A percentile compares a stretch with the other conserved stretches of the same genome.
Evolutionary conservation across 106 monocot genomes (phyloP).

Genomic region (Cymbidium sinense): DNA sequence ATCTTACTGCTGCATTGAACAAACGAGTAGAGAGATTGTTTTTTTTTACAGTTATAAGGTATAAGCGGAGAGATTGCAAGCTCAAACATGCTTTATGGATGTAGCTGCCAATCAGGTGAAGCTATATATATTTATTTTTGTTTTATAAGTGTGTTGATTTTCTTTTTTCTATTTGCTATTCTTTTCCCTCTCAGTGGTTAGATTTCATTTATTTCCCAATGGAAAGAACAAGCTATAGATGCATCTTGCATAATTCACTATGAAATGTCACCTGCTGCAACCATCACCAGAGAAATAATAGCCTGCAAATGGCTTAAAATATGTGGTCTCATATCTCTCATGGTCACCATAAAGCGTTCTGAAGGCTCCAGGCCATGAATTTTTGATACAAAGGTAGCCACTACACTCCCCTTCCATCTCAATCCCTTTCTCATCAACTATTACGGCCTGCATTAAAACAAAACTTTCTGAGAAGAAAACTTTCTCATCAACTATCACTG

Average conservation of each 20-base stretch:
- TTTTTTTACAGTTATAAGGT: no score
- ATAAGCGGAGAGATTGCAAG: no score
- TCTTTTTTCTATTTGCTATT: no score
- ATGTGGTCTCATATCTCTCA: slow-evolving; percentile 98
- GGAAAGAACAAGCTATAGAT: neutral
- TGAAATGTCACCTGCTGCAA: slow-evolving; percentile 67
- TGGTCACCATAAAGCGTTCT: slow-evolving; percentile 94
- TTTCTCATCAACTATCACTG: neutral
- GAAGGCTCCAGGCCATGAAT: slow-evolving; percentile 97
- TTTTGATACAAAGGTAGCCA: slow-evolving; percentile 92
- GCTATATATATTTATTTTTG: no score
- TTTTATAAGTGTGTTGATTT: no score
- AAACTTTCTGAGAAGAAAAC: neutral
- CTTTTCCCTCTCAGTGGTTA: no score
- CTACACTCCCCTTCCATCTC: slow-evolving; percentile 95
- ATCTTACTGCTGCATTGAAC: neutral
- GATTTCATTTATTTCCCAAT: neutral
- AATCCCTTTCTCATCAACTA: slow-evolving; percentile 97
- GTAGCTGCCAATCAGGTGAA: no score
- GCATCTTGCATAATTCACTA: neutral
- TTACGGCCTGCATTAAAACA: slow-evolving; percentile 59
- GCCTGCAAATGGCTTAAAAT: slow-evolving; percentile 92
- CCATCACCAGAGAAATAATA: slow-evolving; percentile 99
- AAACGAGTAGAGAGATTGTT: neutral
- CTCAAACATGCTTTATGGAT: no score